Evolutionary conservation across 257 asterid species (phyloP), one percentile per base, ranked within the genome.

Genomic region (Henckelia pumila): DNA sequence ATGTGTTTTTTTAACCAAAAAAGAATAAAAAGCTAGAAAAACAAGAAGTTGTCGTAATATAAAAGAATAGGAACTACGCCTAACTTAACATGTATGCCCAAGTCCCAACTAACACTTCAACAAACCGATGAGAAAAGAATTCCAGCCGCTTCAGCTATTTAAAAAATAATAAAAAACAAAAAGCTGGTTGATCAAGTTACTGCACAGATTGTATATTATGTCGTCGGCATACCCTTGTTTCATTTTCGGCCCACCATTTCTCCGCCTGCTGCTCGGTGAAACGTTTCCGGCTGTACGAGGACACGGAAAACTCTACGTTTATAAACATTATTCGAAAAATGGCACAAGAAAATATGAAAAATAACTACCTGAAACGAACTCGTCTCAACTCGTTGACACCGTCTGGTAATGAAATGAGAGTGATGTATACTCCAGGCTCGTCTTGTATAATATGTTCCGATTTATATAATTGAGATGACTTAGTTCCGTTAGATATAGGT

Each of bases 221-320:
- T 29, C 81, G 77, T 63, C 83, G 81, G 50, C 85, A 82, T 37
- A 88, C 80, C 78, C 82, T 80, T 29, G 83, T 76, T 57, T 77
- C 92, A 61, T 89, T 81, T 77, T 88, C 95, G 2, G 86, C 76
- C 96, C 97, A 92, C 98, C 98, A 92, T 60, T 72, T 85, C 73
- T 86, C 95, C 11, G 98, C 97, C 80, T 86, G 84, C 63, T 78
- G 88, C 82, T 89, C 97, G 6, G 87, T 80, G 86, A 88, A 92
- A 61, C 71, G 75, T 81, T 80, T 92, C 81, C 98, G 81, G 71
- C 98, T 92, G 88, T 33, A 78, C 68, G 32, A 78, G 4, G 22
- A 49, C 19, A 52, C 4, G 56, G 5, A 61, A 59, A 70, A n/a
- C 2, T 10, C 20, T 14, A 24, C 2, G 4, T 50, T 13, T 7